These are phyloP conservation scores for Phytophthora nicotianae DNA, from an alignment of 352 stramenopile species.

Conservation along the genomic window DNA sequence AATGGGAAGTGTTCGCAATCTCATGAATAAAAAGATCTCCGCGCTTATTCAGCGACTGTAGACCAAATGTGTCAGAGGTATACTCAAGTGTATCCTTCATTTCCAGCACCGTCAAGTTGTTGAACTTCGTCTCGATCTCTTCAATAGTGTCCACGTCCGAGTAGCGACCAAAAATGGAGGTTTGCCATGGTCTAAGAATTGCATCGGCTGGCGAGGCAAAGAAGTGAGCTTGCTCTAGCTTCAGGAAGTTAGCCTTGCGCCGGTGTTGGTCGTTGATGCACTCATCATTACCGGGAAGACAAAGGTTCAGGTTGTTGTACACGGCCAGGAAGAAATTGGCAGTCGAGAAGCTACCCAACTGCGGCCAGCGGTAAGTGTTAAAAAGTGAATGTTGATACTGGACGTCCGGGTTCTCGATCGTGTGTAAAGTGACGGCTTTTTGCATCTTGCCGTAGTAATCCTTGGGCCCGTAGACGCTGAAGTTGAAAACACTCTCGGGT, in stretches of 20 bases:
- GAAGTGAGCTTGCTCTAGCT: constrained; percentile 43
- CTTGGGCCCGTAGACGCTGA: constrained; percentile 20
- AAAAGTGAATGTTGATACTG: constrained; percentile 36
- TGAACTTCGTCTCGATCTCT: constrained; percentile 38
- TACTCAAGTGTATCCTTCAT: constrained; percentile 44
- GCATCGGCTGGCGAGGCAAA: constrained; percentile 40
- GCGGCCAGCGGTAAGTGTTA: constrained; percentile 16
- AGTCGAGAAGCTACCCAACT: not conserved
- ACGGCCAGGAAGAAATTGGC: constrained; percentile 28
- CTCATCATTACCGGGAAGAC: constrained; percentile 8
- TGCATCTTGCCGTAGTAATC: constrained; percentile 43
- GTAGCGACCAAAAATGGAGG: constrained; percentile 45
- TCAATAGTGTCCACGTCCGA: constrained; percentile 4
- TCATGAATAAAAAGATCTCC: constrained; percentile 33
- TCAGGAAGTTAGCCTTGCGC: constrained; percentile 47
- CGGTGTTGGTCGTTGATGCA: constrained; percentile 30
- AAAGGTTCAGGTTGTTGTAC: constrained; percentile 30
- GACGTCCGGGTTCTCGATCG: constrained; percentile 32
- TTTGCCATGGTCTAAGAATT: constrained; percentile 46
- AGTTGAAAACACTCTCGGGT: constrained; percentile 29
- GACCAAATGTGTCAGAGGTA: constrained; percentile 39
- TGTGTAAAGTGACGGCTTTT: constrained; percentile 39
- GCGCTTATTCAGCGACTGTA: constrained; percentile 37
- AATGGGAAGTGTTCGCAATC: constrained; percentile 32
- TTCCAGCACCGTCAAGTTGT: constrained; percentile 35